Evolutionary conservation across 2,329 filamentous ascomycete genomes (phyloP), one percentile per base, ranked within the genome.

Genomic region (Pseudopithomyces maydicus): DNA sequence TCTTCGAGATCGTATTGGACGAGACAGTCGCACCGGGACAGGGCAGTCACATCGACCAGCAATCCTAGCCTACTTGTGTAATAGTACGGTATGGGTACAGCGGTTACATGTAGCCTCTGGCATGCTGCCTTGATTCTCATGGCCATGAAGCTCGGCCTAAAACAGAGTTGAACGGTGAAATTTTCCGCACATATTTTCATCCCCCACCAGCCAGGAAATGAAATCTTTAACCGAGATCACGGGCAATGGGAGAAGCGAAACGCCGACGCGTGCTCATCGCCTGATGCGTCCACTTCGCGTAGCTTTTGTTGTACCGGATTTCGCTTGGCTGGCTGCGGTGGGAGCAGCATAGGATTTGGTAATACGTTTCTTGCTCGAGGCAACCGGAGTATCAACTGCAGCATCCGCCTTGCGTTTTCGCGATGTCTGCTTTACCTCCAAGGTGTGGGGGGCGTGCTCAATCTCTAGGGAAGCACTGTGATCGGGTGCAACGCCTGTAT

Each of bases 281-380:
- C 53, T 55, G 15, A 48, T 35, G 2, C 61, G 57, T 39, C 57
- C 54, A 23, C 59, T 61, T 51, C 58, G 64, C 2, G 66, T 64
- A 14, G 64, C 45, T 35, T 61, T 67, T 0, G 64, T 44, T 14
- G 68, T 57, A 12, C 57, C 61, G 17, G 59, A 39, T 48, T 61
- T 64, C 19, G 69, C 71, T 49, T 73, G 70, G 51, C 73, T 76
- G 51, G 72, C 68, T 42, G 74, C 70, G 11, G 75, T 77, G 7
- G 75, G 70, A 15, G 74, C 71, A 17, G 74, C 71, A 47, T 70
- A 77, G 12, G 69, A 71, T 39, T 63, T 62, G 14, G 69, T 69
- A 1, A 61, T 60, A 32, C 71, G 66, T 64, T 73, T 75, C 56
- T 74, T 73, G 2, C 64, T 47, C 5, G 57, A 49, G 22, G 59